Evolutionary conservation across 2,329 filamentous ascomycete species (phyloP), one percentile per base, ranked within the genome.

Genomic region (Cladosporium austrohemisphaericum): DNA sequence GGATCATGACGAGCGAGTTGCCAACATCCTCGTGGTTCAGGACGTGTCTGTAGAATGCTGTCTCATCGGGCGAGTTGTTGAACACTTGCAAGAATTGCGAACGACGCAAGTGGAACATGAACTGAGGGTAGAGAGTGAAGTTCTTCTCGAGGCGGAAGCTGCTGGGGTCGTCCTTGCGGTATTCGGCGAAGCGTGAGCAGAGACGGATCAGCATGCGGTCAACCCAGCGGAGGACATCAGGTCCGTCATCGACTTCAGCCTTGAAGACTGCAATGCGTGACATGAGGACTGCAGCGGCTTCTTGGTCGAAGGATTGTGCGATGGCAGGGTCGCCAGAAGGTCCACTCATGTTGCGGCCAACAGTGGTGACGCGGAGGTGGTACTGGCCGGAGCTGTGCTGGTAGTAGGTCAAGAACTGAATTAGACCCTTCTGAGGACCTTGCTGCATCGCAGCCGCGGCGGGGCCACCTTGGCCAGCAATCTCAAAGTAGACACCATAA

Each of bases 251-350:
- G 20, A 97, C 91, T 67, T 98, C 93, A 1, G 93, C 91, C 75
- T 97, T 98, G 78, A 95, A 98, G 41, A 97, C 93, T 7, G 93
- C 93, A 68, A 98, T 98, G 57, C 93, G 82, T n/a, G 92, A 94
- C 93, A 98, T 98, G 36, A 98, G 80, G 14, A 97, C 93, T 18
- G 93, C 93, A 3, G 93, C 91, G 35, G 93, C 93, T 75, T 98
- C 93, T 68, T 98, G 93, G 60, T 98, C 93, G 67, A 98, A 98
- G 0, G 92, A 96, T 62, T 96, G 92, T 6, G 93, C 91, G 59
- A 98, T 88, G 7, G 91, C 88, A 20, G 92, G 91, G 66, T 98
- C 93, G 29, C 93, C 93, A 36, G 91, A 88, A 10, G 93, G 93
- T 3, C 93, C 91, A 65, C 90, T 95, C 50, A 98, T 76, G 63